phyloP scores from a whole-genome alignment of 495 filamentous ascomycete genomes.

The Chaetomium cochliodes region DNA sequence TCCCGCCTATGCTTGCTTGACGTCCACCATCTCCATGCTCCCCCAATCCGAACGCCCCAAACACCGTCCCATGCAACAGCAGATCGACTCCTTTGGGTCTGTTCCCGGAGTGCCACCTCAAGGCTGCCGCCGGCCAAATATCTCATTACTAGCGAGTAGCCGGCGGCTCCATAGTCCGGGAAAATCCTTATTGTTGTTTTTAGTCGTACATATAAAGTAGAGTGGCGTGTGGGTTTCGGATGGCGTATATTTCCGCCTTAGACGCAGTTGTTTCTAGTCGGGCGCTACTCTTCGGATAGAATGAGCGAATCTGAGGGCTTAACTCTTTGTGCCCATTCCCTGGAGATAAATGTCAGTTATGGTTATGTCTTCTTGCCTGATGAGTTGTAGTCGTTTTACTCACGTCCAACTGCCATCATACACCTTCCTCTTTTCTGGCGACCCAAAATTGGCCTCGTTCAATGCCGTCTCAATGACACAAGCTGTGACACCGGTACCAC shows the following conservation, averaged over 20 bases:
- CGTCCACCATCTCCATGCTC: constrained; percentile 20
- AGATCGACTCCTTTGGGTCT: neutral
- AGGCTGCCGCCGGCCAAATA: neutral
- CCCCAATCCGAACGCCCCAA: constrained; percentile 22
- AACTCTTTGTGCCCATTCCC: constrained; percentile 70
- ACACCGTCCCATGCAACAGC: constrained; percentile 2
- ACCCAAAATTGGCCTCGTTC: constrained; percentile 69
- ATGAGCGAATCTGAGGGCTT: constrained; percentile 46
- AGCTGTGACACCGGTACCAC: constrained; percentile 95
- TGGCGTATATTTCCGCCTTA: neutral
- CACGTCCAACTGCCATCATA: constrained; percentile 99
- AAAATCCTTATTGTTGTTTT: neutral
- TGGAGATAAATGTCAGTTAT: constrained; percentile 34
- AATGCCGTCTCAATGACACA: constrained; percentile 86
- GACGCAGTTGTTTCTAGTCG: neutral
- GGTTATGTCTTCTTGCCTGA: neutral
- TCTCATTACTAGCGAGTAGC: neutral
- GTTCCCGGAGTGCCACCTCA: neutral
- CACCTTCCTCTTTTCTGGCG: constrained; percentile 64
- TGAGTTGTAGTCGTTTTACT: constrained; percentile 45
- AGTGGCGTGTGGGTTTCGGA: neutral
- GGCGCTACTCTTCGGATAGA: constrained; percentile 24
- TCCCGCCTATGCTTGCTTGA: constrained; percentile 20
- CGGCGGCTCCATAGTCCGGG: neutral
- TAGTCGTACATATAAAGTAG: constrained; percentile 14